Conservation (phyloP, 169 alveolate genomes). For the Prorocentrum cordatum region DNA sequence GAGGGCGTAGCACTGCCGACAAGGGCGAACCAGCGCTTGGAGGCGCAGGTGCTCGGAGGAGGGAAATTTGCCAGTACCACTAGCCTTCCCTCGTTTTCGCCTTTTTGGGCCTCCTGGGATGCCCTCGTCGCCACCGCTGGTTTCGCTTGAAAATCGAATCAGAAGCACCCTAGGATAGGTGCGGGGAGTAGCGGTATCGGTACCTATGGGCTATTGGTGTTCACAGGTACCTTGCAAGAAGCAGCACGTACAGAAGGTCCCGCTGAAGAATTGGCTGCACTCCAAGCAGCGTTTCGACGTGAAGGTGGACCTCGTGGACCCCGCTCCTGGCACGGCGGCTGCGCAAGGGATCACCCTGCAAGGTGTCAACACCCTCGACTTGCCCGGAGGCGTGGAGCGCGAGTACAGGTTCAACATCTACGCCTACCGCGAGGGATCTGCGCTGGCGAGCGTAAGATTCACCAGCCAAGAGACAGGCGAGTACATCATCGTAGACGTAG, state of each 20-base stretch:
- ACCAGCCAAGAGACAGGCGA: conserved; percentile 45
- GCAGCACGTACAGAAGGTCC: conserved; percentile 27
- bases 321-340: conserved; percentile 37
- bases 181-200: too few species aligned
- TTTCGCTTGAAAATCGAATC: too few species aligned
- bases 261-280: conserved; percentile 54
- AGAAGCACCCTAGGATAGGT: too few species aligned
- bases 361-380: conserved; percentile 31
- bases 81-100: too few species aligned
- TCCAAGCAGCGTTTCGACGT: conserved; percentile 39
- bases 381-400: conserved; percentile 29
- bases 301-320: conserved; percentile 10
- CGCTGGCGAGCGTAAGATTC: too few species aligned
- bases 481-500: conserved; percentile 22
- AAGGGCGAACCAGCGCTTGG: background rate
- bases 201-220: too few species aligned
- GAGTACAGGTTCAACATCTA: conserved; percentile 56
- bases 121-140: too few species aligned
- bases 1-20: conserved; percentile 23
- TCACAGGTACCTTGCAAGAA: conserved; percentile 55
- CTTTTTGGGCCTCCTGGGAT: too few species aligned
- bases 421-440: conserved; percentile 47
- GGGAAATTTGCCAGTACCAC: too few species aligned
- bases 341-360: conserved; percentile 58
- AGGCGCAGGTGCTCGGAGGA: too few species aligned